These are phyloP conservation scores for Cucumis hystrix DNA, from an alignment of 306 rosid genomes.

Conservation along the genomic window DNA sequence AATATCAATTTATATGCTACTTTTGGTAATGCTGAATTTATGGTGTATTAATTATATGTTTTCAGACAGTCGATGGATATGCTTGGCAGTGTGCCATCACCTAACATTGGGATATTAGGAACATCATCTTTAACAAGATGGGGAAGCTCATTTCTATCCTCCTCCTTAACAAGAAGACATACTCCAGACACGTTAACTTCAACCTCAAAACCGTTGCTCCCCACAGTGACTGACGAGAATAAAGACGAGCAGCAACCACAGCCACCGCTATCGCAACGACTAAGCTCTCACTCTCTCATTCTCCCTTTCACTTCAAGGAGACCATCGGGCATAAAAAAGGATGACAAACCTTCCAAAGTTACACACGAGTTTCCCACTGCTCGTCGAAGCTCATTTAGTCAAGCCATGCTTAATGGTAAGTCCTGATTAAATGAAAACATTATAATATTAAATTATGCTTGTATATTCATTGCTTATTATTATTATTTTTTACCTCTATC, in stretches of 20 bases:
- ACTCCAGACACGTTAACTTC: slow-evolving; percentile 70
- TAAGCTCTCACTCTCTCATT: slow-evolving; percentile 62
- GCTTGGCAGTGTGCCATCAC: slow-evolving; percentile 91
- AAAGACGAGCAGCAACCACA: slow-evolving; percentile 4
- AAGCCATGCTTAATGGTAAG: slow-evolving; percentile 75
- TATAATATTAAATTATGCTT: neutral
- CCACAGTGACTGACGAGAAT: slow-evolving; percentile 31
- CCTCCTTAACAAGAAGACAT: slow-evolving; percentile 83
- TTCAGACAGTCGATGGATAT: slow-evolving; percentile 92
- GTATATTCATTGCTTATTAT: no score
- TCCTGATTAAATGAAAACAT: neutral
- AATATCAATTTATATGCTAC: neutral
- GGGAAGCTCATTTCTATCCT: slow-evolving; percentile 76
- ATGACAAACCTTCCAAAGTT: slow-evolving; percentile 34
- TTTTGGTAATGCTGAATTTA: neutral
- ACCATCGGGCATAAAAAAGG: slow-evolving; percentile 30
- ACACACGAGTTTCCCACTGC: slow-evolving; percentile 55
- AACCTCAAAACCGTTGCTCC: slow-evolving; percentile 43
- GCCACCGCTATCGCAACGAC: neutral
- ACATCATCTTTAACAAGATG: slow-evolving; percentile 18
- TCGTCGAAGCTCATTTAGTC: slow-evolving; percentile 58
- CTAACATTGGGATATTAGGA: slow-evolving; percentile 10
- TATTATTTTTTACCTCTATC: no score
- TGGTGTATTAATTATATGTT: neutral
- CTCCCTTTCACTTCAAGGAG: slow-evolving; percentile 52